Base-by-base conservation (phyloP, 495 filamentous ascomycete species). In the Extremus antarcticus region DNA sequence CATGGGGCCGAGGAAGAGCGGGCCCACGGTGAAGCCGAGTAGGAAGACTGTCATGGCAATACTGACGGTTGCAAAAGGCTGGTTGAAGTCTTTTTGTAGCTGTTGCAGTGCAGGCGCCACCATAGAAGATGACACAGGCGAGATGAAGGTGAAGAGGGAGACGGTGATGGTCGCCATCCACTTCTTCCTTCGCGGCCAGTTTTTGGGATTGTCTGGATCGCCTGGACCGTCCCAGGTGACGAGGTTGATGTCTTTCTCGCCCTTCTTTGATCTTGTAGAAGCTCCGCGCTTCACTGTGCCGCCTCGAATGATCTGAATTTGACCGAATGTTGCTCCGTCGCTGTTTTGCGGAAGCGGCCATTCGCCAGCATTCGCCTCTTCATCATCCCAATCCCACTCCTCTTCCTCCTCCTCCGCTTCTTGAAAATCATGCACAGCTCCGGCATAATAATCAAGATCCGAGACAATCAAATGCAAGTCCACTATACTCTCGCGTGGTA, bases 21-120 rank as follows among this genome's bases (percentile, higher is more conserved):
- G 70, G 2, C 80, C 83, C 9, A 86, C 65, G 2, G 82, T 82
- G 64, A 86, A 92, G 10, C 84, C 87, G 2, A 91, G 74, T 15
- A 90, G 70, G 66, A 91, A 90, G 57, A 86, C 74, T 0, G 84
- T 87, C 38, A 92, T 67, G 0, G 76, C 78, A 35, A 90, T 68
- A 23, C 81, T 73, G 17, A 71, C 72, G 47, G 80, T 67, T 20
- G 84, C 71, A 57, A 73, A 58, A 25, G 75, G 74, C 0, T 66
- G 72, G 17, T 77, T 59, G 25, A 91, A 73, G 13, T 90, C 85
- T 1, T 62, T 56, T 40, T 73, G 69, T 32, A 89, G 77, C 0
- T 73, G 57, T 7, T 63, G 56, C 8, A 88, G 63, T 0, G 81
- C 81, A 0, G 88, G 88, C 0, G 87, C 82, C 4, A 90, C 77